Conservation (phyloP, 441 rosid species). For the Theobroma grandiflorum region DNA sequence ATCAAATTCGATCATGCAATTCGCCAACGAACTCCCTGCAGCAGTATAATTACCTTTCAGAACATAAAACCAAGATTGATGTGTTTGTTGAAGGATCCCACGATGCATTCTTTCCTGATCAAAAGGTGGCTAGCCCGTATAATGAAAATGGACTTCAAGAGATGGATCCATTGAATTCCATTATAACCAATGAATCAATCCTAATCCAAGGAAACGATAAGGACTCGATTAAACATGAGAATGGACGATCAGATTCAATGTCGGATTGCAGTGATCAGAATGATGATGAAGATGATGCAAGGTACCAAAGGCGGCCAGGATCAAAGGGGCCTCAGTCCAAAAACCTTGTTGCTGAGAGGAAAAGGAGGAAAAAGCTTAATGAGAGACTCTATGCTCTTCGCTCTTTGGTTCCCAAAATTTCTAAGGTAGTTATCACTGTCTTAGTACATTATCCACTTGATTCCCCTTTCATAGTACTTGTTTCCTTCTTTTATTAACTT, state of each 20-base stretch:
- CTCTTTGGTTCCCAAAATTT: slow-evolving; percentile 66
- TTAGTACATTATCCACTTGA: background rate
- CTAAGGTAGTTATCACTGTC: slow-evolving; percentile 49
- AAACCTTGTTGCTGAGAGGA: slow-evolving; percentile 73
- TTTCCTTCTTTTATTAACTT: too few species aligned
- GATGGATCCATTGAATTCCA: slow-evolving; percentile 38
- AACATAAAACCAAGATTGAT: slow-evolving; percentile 44
- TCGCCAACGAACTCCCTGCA: slow-evolving; percentile 54
- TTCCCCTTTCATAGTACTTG: too few species aligned
- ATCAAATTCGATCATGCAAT: slow-evolving; percentile 41
- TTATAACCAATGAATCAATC: slow-evolving; percentile 30
- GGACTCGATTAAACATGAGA: slow-evolving; percentile 55
- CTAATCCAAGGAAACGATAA: slow-evolving; percentile 49
- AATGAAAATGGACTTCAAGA: slow-evolving; percentile 41
- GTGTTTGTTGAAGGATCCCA: slow-evolving; percentile 44
- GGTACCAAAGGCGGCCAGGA: slow-evolving; percentile 51
- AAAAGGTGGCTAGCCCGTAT: slow-evolving; percentile 33
- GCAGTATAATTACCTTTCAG: slow-evolving; percentile 41
- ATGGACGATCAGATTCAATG: slow-evolving; percentile 58
- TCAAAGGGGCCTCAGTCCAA: slow-evolving; percentile 58
- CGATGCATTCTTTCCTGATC: slow-evolving; percentile 23
- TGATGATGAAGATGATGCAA: slow-evolving; percentile 69
- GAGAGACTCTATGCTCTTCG: slow-evolving; percentile 72
- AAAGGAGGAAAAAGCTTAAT: slow-evolving; percentile 71
- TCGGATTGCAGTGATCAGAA: slow-evolving; percentile 83